Evolutionary conservation across 306 rosid species (phyloP), one percentile per base, ranked within the genome.

Genomic region (Malus orientalis): DNA sequence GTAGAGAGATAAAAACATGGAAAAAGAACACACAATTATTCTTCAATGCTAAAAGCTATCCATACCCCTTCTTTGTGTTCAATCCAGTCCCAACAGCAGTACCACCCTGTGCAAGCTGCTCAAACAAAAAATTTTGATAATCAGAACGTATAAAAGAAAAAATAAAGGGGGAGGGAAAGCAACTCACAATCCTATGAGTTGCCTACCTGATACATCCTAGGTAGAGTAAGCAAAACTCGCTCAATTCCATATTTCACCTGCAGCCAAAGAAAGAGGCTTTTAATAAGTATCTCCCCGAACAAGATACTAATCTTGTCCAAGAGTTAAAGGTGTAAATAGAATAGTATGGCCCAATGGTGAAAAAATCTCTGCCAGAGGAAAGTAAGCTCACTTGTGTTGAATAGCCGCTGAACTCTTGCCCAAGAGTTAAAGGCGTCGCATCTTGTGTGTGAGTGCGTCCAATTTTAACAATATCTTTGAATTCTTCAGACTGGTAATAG

Each of bases 31-130:
- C 8, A 29, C 40, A 64, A 65, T 36, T 58, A 19, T 20, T 18
- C 69, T 76, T 73, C 57, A 62, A 78, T 36, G 30, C 65, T 55
- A 68, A 51, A 83, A 54, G 58, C 79, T 65, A 65, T 76, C 76
- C 93, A 27, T 87, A 96, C 98, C 99, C 99, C 83, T 84, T 96
- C 90, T 91, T 92, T 81, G 99, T 96, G 87, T 96, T 96, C 84
- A 96, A 84, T 87, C 99, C 98, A 74, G 99, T 96, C 81, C 99
- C 99, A 33, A 96, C 99, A 86, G 99, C 99, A 51, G 99, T 92
- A 80, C 99, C 99, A 75, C 99, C 99, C 81, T 96, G 99, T 63
- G 98, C 99, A 71, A 96, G 97, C 99, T 92, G 93, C 80, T 73
- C 91, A 84, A 78, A 75, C 45, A 70, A 83, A 53, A 53, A 83